Evolutionary conservation across 495 filamentous ascomycete species (phyloP).

Genomic region (Annulohypoxylon bovei): DNA sequence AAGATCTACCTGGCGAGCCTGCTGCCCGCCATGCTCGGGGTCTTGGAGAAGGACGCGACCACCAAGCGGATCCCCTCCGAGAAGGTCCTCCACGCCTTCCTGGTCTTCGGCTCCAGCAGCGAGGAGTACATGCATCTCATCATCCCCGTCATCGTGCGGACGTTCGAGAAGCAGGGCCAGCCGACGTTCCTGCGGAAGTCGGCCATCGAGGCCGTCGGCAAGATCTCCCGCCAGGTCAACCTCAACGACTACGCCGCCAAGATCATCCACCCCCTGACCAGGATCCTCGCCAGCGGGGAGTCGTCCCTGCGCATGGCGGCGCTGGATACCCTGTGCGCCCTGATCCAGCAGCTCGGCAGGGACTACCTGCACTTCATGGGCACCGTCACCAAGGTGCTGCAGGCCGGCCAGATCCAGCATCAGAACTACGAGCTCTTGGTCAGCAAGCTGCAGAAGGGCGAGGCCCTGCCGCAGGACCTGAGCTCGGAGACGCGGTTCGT

Average conservation of each 20-base stretch:
- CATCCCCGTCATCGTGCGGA: slow-evolving; percentile 90
- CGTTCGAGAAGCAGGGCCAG: slow-evolving; percentile 86
- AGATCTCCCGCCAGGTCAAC: slow-evolving; percentile 95
- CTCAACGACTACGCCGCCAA: slow-evolving; percentile 95
- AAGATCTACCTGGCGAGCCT: slow-evolving; percentile 89
- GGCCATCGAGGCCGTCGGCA: slow-evolving; percentile 93
- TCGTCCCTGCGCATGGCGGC: slow-evolving; percentile 80
- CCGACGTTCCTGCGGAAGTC: slow-evolving; percentile 80
- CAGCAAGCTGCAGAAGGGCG: slow-evolving; percentile 90
- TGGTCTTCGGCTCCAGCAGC: slow-evolving; percentile 94
- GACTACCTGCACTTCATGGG: slow-evolving; percentile 94
- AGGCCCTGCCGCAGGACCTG: slow-evolving; percentile 91
- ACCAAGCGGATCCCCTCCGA: slow-evolving; percentile 80
- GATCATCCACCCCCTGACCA: slow-evolving; percentile 88
- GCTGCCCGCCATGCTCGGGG: slow-evolving; percentile 90
- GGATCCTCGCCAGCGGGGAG: slow-evolving; percentile 78
- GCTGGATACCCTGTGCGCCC: slow-evolving; percentile 93
- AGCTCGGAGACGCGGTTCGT: slow-evolving; percentile 87
- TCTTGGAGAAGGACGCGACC: slow-evolving; percentile 86
- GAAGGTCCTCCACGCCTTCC: slow-evolving; percentile 90
- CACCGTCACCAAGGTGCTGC: slow-evolving; percentile 82
- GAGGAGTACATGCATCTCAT: slow-evolving; percentile 99
- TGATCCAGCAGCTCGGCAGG: slow-evolving; percentile 93
- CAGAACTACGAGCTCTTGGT: slow-evolving; percentile 90
- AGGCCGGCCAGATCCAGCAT: slow-evolving; percentile 77